Evolutionary conservation across 805 yeast species (phyloP).

Genomic region (Ogataea pignaliae): DNA sequence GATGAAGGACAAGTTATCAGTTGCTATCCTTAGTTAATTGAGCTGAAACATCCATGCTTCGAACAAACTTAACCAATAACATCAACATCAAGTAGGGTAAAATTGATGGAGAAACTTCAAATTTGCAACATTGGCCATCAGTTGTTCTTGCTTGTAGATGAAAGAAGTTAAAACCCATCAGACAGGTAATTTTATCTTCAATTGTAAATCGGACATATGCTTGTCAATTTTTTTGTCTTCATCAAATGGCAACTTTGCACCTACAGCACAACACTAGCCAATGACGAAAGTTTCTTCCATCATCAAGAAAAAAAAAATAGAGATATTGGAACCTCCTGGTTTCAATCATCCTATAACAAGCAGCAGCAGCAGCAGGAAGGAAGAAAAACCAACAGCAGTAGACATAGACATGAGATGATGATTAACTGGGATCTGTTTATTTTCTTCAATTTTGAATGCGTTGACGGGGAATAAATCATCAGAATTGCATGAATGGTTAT

Average conservation of each 20-base stretch:
- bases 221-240: slow-evolving; percentile 80
- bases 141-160: no score
- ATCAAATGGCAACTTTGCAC: slow-evolving; percentile 40
- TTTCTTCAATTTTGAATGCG: no score
- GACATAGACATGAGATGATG: no score
- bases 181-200: slow-evolving; percentile 63
- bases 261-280: slow-evolving; percentile 2
- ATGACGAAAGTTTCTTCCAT: slow-evolving; percentile 8
- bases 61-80: background rate
- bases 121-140: background rate
- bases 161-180: slow-evolving; percentile 33
- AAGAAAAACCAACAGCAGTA: background rate
- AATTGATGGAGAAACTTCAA: background rate
- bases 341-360: background rate
- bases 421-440: no score
- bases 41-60: background rate
- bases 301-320: background rate
- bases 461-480: slow-evolving; percentile 21
- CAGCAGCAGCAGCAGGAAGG: background rate
- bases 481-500: slow-evolving; percentile 96
- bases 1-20: background rate
- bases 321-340: slow-evolving; percentile 7
- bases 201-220: slow-evolving; percentile 90
- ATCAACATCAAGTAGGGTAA: background rate
- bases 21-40: background rate